Base-by-base conservation (phyloP, 495 filamentous ascomycete species). In the Haplographium delicatum region DNA sequence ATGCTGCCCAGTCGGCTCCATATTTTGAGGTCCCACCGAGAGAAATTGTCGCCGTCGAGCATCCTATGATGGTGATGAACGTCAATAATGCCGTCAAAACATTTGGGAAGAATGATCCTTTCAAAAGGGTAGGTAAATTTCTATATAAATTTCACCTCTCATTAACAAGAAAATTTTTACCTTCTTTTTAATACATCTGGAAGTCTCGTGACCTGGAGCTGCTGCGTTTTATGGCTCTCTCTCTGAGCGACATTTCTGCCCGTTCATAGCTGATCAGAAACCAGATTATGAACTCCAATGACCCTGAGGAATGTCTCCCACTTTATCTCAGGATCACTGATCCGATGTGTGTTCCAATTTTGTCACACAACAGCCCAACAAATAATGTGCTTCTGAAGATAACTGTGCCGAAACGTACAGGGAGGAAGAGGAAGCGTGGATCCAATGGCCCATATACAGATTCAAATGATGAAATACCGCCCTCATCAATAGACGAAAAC, bases 311-410 rank as follows among this genome's bases (percentile, higher is more conserved):
- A 53, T 55, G 68, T 56, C 45, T 86, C 27, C 80, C 73, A 55
- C 72, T 94, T 3, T 81, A 83, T 57, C 75, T 96, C 44, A 79
- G 85, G 2, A 85, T 83, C 11, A 79, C 87, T 43, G 90, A 96
- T 69, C 79, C 83, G 5, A 80, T 87, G 63, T 79, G 83, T 54
- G 81, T 82, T 50, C 84, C 87, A 1, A 67, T 95, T 30, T 67
- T 81, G 27, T 95, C 93, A 5, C 79, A 77, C 24, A 83, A 81
- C 56, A 71, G 81, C 5, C 57, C 72, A 27, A 85, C 89, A 2
- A 85, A 85, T 54, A 93, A 95, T 57, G 63, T 97, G 23, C 72
- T 97, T 19, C 72, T 98, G 20, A 89, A 90, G 67, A 74, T 98
- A 38, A 89, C 85, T 0, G 81, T 96, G 2, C 94, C 94, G 0